Base-by-base conservation (phyloP, 2,329 filamentous ascomycete genomes). In the Neonectria punicea region DNA sequence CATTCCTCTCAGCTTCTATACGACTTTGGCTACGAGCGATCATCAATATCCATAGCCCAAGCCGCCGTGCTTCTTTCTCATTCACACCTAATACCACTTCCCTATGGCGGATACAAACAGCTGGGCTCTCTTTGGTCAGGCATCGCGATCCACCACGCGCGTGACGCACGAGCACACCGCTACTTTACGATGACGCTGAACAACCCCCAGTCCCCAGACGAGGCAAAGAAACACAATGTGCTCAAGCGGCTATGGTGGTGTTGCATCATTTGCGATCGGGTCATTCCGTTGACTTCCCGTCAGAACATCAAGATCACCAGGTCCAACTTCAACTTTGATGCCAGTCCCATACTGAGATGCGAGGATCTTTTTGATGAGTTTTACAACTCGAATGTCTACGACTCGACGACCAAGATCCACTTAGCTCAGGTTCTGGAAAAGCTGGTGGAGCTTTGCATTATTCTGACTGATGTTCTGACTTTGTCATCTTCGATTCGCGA, bases 191-290 rank as follows among this genome's bases (percentile, higher is more conserved):
- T 67, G 0, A 67, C 58, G 0, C 60, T 67, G 3, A 67, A 32
- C 16, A 67, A 32, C n/a, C 54, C 61, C 0, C 57, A 53, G 1
- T 65, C 71, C 22, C 61, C 68, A 0, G 63, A 61, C 10, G 63
- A 68, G 4, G 51, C 62, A 0, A 74, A 72, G 2, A 58, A 62
- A 0, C 68, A 69, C n/a, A 74, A 72, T 8, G 69, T 68, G 0
- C 66, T 74, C 1, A 74, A 74, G 7, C 66, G 72, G 0, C 47
- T 74, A 0, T 74, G 72, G 72, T 74, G 72, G 72, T 74, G 72
- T 43, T 74, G 72, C 20, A 70, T 74, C 11, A 70, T 74, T 11
- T 72, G 69, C 36, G 72, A 74, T 14, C 67, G 72, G 2, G 20
- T 74, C 0, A 61, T 74, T 0, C 72, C 72, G 0, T 63, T 74